These are phyloP conservation scores for Microcos paniculata DNA, from an alignment of 345 rosid species.

Conservation along the genomic window DNA sequence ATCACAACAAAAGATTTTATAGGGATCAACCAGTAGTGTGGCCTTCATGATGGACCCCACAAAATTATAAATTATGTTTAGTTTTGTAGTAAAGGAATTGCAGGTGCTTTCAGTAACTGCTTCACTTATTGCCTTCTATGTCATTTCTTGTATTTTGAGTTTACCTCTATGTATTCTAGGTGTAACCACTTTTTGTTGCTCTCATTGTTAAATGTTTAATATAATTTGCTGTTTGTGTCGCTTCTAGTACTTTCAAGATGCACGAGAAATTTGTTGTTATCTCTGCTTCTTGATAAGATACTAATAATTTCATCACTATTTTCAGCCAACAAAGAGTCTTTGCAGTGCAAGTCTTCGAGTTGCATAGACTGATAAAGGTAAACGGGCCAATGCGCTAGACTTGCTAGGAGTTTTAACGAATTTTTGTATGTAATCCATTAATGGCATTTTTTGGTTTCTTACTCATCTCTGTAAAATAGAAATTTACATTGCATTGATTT, in stretches of 20 bases:
- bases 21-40: too few species aligned
- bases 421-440: neutral
- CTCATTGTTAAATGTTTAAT: neutral
- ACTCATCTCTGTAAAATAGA: neutral
- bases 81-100: too few species aligned
- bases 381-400: conserved; percentile 10
- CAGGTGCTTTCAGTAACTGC: too few species aligned
- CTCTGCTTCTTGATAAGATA: conserved; percentile 2
- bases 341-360: conserved; percentile 70
- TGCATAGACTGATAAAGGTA: conserved; percentile 83
- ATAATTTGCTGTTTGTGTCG: neutral
- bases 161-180: neutral
- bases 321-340: conserved; percentile 82
- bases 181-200: neutral
- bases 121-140: neutral
- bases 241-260: neutral
- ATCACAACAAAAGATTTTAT: too few species aligned
- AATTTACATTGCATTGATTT: conserved; percentile 10
- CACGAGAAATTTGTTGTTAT: neutral
- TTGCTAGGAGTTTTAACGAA: neutral
- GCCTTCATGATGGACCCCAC: too few species aligned
- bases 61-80: too few species aligned
- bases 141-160: neutral
- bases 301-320: conserved; percentile 22
- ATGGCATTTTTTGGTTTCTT: conserved; percentile 16